Conservation (phyloP, 495 filamentous ascomycete genomes). For the Saxophila tyrrhenica region DNA sequence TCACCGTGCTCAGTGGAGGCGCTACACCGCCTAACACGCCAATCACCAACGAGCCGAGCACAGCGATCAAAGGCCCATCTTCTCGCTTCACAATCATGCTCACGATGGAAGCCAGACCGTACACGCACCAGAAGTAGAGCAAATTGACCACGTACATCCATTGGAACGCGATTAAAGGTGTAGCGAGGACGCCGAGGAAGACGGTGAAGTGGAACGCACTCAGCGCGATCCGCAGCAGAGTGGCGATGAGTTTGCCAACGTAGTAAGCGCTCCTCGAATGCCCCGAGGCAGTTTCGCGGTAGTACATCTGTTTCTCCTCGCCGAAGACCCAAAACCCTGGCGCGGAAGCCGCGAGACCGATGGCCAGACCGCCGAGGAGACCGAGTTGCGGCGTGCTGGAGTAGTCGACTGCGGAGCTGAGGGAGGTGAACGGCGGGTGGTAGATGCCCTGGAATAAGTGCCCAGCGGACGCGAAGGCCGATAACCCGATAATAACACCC, state of each 20-base stretch:
- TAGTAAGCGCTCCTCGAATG: conserved; percentile 47
- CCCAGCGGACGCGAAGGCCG: conserved; percentile 36
- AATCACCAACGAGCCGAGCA: conserved; percentile 20
- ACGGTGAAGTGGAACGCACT: conserved; percentile 44
- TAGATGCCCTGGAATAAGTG: conserved; percentile 43
- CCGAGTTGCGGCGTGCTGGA: conserved; percentile 37
- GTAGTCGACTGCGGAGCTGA: conserved; percentile 42
- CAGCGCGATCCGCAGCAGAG: conserved; percentile 39
- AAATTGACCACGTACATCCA: conserved; percentile 30
- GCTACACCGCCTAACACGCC: conserved; percentile 32
- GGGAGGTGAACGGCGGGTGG: conserved; percentile 36
- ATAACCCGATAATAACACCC: conserved; percentile 44
- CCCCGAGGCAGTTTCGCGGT: conserved; percentile 40
- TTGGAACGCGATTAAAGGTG: conserved; percentile 38
- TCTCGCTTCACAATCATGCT: conserved; percentile 31
- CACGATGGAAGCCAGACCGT: conserved; percentile 39
- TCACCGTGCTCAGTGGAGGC: conserved; percentile 38
- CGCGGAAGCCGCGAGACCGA: conserved; percentile 42
- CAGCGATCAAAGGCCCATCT: conserved; percentile 21
- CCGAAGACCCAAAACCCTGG: conserved; percentile 46
- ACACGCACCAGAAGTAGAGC: conserved; percentile 48
- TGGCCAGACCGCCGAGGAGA: conserved; percentile 39
- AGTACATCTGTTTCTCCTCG: conserved; percentile 44
- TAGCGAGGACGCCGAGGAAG: conserved; percentile 38
- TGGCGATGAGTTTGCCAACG: conserved; percentile 42